Percentiles rank a stretch among this genome's conserved stretches.
These are phyloP conservation scores for Teratosphaeria pseudoeucalypti DNA, from an alignment of 2,329 filamentous ascomycete genomes.

Conservation along the genomic window DNA sequence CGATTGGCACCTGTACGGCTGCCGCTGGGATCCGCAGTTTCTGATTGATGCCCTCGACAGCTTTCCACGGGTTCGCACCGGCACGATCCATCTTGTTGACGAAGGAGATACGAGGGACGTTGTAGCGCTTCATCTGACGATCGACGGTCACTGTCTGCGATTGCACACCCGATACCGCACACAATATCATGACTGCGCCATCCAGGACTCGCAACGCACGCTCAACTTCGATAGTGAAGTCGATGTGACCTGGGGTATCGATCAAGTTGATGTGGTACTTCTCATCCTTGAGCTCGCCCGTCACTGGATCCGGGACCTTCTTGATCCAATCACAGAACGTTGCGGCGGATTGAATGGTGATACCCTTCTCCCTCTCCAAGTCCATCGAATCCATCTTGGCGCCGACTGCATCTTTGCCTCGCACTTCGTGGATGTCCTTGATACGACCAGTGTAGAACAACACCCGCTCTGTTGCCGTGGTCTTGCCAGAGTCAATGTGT, in stretches of 20 bases:
- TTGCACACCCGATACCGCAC: conserved; percentile 93
- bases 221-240: conserved; percentile 98
- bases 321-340: conserved; percentile 98
- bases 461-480: conserved; percentile 89
- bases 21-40: conserved; percentile 91
- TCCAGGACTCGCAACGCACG: conserved; percentile 88
- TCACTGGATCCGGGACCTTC: conserved; percentile 37
- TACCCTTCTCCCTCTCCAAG: conserved; percentile 93
- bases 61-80: conserved; percentile 96
- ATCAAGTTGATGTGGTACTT: conserved; percentile 98
- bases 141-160: conserved; percentile 97
- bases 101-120: conserved; percentile 89
- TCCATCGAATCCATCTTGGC: conserved; percentile 99
- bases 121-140: conserved; percentile 96
- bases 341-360: conserved; percentile 96
- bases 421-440: conserved; percentile 92
- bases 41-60: conserved; percentile 91
- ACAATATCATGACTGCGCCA: conserved; percentile 96
- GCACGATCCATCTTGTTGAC: conserved; percentile 99
- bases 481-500: conserved; percentile 98
- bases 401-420: conserved; percentile 86
- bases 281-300: conserved; percentile 68
- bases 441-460: conserved; percentile 97
- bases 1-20: conserved; percentile 89
- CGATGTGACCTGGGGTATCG: conserved; percentile 95